Evolutionary conservation across 306 rosid species (phyloP).

Genomic region (Cyamopsis tetragonoloba): DNA sequence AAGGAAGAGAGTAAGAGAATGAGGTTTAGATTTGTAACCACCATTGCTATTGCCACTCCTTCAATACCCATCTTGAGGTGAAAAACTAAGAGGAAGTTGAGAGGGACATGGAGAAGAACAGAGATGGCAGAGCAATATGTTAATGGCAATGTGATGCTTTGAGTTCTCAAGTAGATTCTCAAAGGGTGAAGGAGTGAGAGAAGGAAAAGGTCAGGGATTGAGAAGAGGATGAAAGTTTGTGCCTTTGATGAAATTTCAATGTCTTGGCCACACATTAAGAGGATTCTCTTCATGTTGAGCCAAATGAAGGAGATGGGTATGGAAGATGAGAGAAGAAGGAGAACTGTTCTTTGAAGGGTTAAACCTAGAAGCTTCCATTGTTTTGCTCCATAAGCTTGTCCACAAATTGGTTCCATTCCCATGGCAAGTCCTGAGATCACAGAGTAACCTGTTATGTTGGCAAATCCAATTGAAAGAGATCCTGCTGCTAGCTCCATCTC

Average conservation of each 20-base stretch:
- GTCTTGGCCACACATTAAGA: slow-evolving; percentile 89
- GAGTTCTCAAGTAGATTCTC: slow-evolving; percentile 81
- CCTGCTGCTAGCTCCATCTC: slow-evolving; percentile 96
- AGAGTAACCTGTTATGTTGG: slow-evolving; percentile 99
- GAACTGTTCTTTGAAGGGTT: slow-evolving; percentile 81
- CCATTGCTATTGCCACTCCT: slow-evolving; percentile 91
- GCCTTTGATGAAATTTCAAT: slow-evolving; percentile 72
- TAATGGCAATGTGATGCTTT: slow-evolving; percentile 70
- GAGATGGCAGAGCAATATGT: slow-evolving; percentile 84
- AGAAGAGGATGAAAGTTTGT: slow-evolving; percentile 64
- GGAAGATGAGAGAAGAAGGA: slow-evolving; percentile 71
- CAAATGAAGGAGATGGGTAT: slow-evolving; percentile 85
- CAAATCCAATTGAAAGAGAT: slow-evolving; percentile 88
- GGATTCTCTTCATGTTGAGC: slow-evolving; percentile 78
- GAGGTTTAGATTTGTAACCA: slow-evolving; percentile 69
- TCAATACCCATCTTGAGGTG: slow-evolving; percentile 67
- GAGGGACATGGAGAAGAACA: slow-evolving; percentile 70
- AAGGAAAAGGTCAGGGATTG: slow-evolving; percentile 81
- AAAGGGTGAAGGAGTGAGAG: slow-evolving; percentile 90
- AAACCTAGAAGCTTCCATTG: slow-evolving; percentile 84
- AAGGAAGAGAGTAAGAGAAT: slow-evolving; percentile 53
- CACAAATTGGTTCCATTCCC: slow-evolving; percentile 99
- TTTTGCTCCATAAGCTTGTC: slow-evolving; percentile 92
- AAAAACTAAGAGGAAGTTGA: slow-evolving; percentile 64
- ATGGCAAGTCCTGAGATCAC: slow-evolving; percentile 93